These are phyloP conservation scores for Tilletia caries DNA, from an alignment of 1,284 basidiomycete species.

Conservation along the genomic window DNA sequence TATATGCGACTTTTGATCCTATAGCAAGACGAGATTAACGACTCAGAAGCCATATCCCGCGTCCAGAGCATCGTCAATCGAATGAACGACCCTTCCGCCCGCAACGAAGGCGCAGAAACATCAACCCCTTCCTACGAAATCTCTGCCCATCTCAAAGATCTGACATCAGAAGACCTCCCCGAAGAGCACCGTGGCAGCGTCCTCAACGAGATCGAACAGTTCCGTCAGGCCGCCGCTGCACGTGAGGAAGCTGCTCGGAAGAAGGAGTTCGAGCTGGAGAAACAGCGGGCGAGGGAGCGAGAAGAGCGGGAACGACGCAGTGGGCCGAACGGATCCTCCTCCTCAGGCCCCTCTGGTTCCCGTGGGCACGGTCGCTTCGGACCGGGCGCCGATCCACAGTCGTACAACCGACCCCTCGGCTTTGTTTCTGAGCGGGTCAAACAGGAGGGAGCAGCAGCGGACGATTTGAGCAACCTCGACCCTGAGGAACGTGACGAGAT, in stretches of 20 bases:
- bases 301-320: slow-evolving; percentile 19
- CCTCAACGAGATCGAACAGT: slow-evolving; percentile 89
- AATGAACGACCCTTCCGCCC: slow-evolving; percentile 61
- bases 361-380: background rate
- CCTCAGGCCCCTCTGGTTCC: background rate
- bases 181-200: slow-evolving; percentile 89
- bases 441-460: background rate
- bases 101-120: slow-evolving; percentile 59
- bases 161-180: slow-evolving; percentile 91
- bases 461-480: slow-evolving; percentile 23
- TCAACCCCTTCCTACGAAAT: slow-evolving; percentile 61
- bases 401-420: slow-evolving; percentile 30
- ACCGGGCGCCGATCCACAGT: slow-evolving; percentile 28
- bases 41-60: slow-evolving; percentile 61
- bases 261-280: slow-evolving; percentile 44
- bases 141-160: slow-evolving; percentile 87
- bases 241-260: slow-evolving; percentile 44
- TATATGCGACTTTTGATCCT: background rate
- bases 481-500: slow-evolving; percentile 36
- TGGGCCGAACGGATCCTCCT: background rate
- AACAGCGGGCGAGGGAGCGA: slow-evolving; percentile 24
- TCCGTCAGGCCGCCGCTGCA: slow-evolving; percentile 44
- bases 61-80: slow-evolving; percentile 50
- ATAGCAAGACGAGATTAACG: slow-evolving; percentile 28
- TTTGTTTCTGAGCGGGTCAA: slow-evolving; percentile 24